Base-by-base conservation (phyloP, 768 basidiomycete species). In the Lactarius akahatsu region DNA sequence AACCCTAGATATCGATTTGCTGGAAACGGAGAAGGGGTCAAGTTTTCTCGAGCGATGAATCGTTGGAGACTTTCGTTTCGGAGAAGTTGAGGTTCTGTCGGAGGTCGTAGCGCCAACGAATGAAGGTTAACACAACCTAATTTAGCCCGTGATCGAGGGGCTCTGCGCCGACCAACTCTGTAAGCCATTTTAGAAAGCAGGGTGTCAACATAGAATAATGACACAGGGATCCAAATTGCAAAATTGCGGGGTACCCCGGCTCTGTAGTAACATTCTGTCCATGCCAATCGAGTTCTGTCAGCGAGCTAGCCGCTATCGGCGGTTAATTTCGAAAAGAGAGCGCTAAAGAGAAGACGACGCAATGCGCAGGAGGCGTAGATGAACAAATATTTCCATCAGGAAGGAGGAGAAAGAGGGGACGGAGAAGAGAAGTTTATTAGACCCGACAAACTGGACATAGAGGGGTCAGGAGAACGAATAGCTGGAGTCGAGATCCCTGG, bases 381-480 rank as follows among this genome's bases (percentile, higher is more conserved):
- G 68, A 66, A 67, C 40, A 13, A 67, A 61, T 67, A 67, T 69
- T 69, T 69, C 68, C 68, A 69, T 69, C 68, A 69, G 54, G 68
- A 67, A 69, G 68, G 65, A 62, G 65, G 68, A 41, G 68, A 55
- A 59, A 69, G 61, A 62, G 68, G 65, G 68, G 68, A 32, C 32
- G 38, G 54, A 69, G 68, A 69, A 69, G 68, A 62, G 68, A 69
- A 69, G 68, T 38, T 58, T 43, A 69, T 67, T 68, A 57, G 36
- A 62, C 43, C 68, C 68, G 65, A 62, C 43, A 63, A 60, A 9
- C 56, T 68, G 67, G 59, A 54, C 47, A 58, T 66, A 68, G 67
- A 61, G 67, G 67, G 67, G 67, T 62, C 64, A 68, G 67, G 65
- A 66, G 65, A 59, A 62, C 41, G 58, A 26, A 11, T 50, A 34